Evolutionary conservation across 352 stramenopile genomes (phyloP), one percentile per base, ranked within the genome.

Genomic region (Pythium monospermum): DNA sequence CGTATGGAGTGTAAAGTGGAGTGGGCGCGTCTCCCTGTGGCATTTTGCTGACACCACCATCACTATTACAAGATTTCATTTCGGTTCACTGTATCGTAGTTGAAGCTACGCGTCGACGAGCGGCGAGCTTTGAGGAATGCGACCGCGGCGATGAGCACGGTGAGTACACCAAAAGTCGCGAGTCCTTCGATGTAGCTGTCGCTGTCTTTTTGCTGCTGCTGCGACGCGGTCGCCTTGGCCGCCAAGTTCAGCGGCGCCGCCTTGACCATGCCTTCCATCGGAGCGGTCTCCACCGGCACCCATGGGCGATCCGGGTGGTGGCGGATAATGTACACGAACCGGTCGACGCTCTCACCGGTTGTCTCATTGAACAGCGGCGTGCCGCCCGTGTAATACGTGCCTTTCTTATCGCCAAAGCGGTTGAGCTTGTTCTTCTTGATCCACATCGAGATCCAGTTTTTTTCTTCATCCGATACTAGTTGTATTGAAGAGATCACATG

Each of bases 341-440:
- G 65, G 54, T 90, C 75, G 4, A 49, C 70, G 19, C 31, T 59
- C 27, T 52, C 47, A 39, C 81, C 83, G 19, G 74, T 88, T n/a
- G 27, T 63, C 62, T 91, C 79, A 45, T 90, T 54, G 49, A 91
- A 91, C 16, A 94, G 58, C 47, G 83, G 83, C n/a, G 81, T 91
- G 27, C 83, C 83, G 5, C 81, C 83, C 2, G 66, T 69, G 64
- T 94, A 94, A 36, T 69, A 67, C 16, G 45, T 87, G 36, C 65
- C 71, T 7, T 62, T 61, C 27, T 50, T 27, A 37, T 91, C 80
- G 1, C 80, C 80, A 52, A 67, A 91, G 48, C 83, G 43, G 51
- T 91, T 91, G 16, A 72, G 60, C 15, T 66, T 52, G 23, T 83
- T 74, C 12, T 49, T 52, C 51, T 71, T 53, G 52, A 91, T 79